Conservation (phyloP, 768 basidiomycete species). For the Russula griseocarnosa region DNA sequence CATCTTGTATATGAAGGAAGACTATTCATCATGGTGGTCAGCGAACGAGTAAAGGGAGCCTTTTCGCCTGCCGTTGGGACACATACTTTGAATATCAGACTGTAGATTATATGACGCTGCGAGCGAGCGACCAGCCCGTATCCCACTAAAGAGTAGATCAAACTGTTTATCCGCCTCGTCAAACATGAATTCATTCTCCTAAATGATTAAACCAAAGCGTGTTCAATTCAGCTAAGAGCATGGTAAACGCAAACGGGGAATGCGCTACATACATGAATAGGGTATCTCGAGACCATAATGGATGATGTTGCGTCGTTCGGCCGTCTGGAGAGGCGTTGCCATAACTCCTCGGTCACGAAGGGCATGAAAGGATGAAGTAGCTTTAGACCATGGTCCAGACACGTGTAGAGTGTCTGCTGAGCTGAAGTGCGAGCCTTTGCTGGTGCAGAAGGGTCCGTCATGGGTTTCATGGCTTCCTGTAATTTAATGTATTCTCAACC, state of each 20-base stretch:
- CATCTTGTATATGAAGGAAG: slow-evolving; percentile 66
- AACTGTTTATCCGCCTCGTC: slow-evolving; percentile 78
- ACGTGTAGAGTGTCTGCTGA: slow-evolving; percentile 94
- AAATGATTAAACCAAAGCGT: not conserved
- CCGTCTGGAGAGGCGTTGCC: slow-evolving; percentile 91
- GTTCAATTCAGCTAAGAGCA: not conserved
- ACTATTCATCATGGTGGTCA: slow-evolving; percentile 43
- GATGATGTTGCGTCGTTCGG: slow-evolving; percentile 77
- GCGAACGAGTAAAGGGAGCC: not conserved
- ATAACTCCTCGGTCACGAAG: slow-evolving; percentile 96
- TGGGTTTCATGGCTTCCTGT: slow-evolving; percentile 98
- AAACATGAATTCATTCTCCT: slow-evolving; percentile 56
- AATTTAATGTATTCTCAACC: not conserved
- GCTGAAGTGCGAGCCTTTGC: slow-evolving; percentile 67
- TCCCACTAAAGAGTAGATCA: slow-evolving; percentile 74
- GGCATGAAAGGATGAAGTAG: slow-evolving; percentile 99
- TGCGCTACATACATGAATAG: slow-evolving; percentile 57
- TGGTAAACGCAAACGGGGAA: not conserved
- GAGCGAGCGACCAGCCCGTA: slow-evolving; percentile 78
- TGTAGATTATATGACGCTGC: slow-evolving; percentile 89
- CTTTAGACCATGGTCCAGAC: slow-evolving; percentile 84
- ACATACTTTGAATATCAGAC: slow-evolving; percentile 72
- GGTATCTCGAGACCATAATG: slow-evolving; percentile 88
- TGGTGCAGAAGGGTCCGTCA: slow-evolving; percentile 78
- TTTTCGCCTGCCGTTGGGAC: slow-evolving; percentile 7